phyloP scores from a whole-genome alignment of 148 eudicot species.

The Chenopodium quinoa region DNA sequence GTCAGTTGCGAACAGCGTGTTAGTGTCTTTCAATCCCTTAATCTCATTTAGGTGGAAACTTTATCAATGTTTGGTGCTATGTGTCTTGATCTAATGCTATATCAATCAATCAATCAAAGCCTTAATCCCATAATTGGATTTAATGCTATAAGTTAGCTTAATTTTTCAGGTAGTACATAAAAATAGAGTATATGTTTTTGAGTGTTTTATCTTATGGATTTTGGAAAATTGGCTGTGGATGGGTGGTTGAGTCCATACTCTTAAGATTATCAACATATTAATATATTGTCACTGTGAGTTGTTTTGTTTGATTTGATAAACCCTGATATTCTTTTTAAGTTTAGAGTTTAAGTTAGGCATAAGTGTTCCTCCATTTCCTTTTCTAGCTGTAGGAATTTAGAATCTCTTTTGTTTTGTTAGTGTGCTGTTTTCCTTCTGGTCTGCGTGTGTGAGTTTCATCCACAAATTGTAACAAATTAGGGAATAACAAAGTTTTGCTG shows the following conservation, averaged over 20 bases:
- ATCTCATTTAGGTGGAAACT: neutral
- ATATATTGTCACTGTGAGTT: neutral
- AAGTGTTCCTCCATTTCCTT: neutral
- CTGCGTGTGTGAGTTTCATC: neutral
- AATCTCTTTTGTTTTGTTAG: neutral
- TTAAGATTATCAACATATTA: neutral
- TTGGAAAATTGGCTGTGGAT: neutral
- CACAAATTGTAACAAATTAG: neutral
- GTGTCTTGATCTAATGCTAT: neutral
- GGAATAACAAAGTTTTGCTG: neutral
- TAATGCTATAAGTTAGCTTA: neutral
- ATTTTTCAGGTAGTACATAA: no score
- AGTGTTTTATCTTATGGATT: neutral
- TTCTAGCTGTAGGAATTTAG: neutral
- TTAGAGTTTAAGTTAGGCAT: neutral
- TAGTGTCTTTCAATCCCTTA: neutral
- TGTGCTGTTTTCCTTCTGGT: neutral
- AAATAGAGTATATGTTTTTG: neutral
- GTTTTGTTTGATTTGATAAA: neutral
- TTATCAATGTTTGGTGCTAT: neutral
- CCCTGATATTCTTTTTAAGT: neutral
- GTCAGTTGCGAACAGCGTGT: no score
- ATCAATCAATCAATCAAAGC: no score
- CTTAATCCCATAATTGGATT: no score
- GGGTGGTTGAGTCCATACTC: neutral